phyloP scores from a whole-genome alignment of 768 basidiomycete species.

The Hebeloma cylindrosporum region DNA sequence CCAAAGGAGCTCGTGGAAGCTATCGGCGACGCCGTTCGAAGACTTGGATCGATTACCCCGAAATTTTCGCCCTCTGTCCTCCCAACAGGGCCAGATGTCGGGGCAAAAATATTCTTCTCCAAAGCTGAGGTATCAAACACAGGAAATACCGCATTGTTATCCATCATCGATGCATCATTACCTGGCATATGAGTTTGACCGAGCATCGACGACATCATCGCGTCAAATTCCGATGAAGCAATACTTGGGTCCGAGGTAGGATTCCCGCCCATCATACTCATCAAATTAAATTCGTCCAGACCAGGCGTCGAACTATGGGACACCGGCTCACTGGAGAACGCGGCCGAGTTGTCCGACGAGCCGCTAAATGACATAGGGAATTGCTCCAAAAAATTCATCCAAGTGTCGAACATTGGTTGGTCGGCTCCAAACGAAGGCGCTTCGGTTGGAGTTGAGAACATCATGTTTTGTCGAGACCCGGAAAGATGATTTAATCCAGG shows the following conservation, averaged over 20 bases:
- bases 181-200: neutral
- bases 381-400: slow-evolving; percentile 50
- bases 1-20: slow-evolving; percentile 33
- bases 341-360: slow-evolving; percentile 9
- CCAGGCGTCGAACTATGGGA: slow-evolving; percentile 17
- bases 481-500: slow-evolving; percentile 9
- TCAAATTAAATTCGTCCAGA: neutral
- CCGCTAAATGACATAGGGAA: slow-evolving; percentile 39
- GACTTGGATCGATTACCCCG: slow-evolving; percentile 16
- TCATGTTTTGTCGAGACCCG: slow-evolving; percentile 22
- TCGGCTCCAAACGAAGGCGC: slow-evolving; percentile 27
- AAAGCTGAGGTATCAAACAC: neutral
- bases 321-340: neutral
- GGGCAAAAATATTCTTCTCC: neutral
- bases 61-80: neutral
- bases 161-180: neutral
- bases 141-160: neutral
- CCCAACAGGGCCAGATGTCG: neutral
- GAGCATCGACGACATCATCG: slow-evolving; percentile 14
- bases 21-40: slow-evolving; percentile 29
- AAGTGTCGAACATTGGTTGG: slow-evolving; percentile 44
- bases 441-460: neutral
- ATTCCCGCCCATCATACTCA: slow-evolving; percentile 8
- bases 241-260: neutral
- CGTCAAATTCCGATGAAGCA: slow-evolving; percentile 6